Evolutionary conservation across 2,329 filamentous ascomycete species (phyloP).

Genomic region (Rhinocladiella similis): DNA sequence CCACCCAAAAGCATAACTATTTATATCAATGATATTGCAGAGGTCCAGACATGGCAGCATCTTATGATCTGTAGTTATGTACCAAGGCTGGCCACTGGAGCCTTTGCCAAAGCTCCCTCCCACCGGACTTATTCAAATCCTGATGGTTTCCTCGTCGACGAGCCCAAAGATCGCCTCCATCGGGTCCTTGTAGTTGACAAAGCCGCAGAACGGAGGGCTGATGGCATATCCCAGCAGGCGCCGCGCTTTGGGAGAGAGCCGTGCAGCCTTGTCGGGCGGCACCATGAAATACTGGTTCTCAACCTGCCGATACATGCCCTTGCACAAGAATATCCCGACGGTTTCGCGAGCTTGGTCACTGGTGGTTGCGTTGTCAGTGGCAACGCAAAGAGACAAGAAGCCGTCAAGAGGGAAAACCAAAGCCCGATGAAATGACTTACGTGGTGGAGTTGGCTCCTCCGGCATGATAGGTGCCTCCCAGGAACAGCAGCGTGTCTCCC

Average conservation of each 20-base stretch:
- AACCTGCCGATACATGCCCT: constrained; percentile 25
- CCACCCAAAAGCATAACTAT: no score
- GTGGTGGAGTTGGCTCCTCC: constrained; percentile 34
- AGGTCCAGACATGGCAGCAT: no score
- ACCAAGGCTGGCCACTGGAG: no score
- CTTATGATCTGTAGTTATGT: no score
- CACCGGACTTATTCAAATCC: no score
- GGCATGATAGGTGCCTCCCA: constrained; percentile 37
- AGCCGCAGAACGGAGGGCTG: constrained; percentile 36
- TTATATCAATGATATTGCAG: no score
- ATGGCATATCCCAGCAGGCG: constrained; percentile 32
- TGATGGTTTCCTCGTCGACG: not conserved
- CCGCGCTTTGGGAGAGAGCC: constrained; percentile 23
- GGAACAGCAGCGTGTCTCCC: constrained; percentile 39
- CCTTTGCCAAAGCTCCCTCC: no score
- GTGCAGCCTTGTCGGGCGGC: constrained; percentile 21
- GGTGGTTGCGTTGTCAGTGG: no score
- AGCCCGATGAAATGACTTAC: constrained; percentile 1
- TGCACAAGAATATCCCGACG: constrained; percentile 18
- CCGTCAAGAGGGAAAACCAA: not conserved
- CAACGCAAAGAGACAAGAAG: not conserved
- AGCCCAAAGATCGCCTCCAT: constrained; percentile 41
- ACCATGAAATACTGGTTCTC: constrained; percentile 33
- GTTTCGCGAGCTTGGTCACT: constrained; percentile 18
- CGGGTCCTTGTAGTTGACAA: constrained; percentile 40